Evolutionary conservation across 768 basidiomycete genomes (phyloP).

Genomic region (Termitomyces sp.): DNA sequence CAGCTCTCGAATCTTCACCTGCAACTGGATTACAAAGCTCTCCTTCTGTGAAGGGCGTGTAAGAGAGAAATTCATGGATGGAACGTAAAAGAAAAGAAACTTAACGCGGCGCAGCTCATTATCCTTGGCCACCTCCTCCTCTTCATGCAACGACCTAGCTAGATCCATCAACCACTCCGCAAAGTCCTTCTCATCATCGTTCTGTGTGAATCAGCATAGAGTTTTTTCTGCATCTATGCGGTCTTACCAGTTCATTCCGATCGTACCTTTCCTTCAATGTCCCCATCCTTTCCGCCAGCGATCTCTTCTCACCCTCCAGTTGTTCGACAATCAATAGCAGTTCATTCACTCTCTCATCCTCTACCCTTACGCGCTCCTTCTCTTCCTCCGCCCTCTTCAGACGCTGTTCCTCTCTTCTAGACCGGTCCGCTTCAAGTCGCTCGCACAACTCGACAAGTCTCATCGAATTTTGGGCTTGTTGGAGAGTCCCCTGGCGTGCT

Average conservation of each 20-base stretch:
- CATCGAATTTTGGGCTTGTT: conserved; percentile 15
- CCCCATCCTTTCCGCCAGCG: conserved; percentile 18
- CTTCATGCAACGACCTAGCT: conserved; percentile 43
- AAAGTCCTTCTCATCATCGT: conserved; percentile 43
- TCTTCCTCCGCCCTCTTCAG: conserved; percentile 9
- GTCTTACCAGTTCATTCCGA: conserved; percentile 39
- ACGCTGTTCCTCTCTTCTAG: conserved; percentile 7
- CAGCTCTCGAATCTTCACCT: conserved; percentile 37
- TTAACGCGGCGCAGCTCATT: conserved; percentile 52
- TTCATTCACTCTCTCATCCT: conserved; percentile 9
- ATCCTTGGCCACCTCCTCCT: conserved; percentile 45
- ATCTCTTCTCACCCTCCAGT: conserved; percentile 19
- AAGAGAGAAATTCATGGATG: neutral
- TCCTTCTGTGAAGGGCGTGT: conserved; percentile 19
- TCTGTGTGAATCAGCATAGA: conserved; percentile 22
- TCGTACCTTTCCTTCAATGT: conserved; percentile 36
- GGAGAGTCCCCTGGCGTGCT: conserved; percentile 18
- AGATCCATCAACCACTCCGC: conserved; percentile 37
- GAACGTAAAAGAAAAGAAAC: neutral
- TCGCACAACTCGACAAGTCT: conserved; percentile 10
- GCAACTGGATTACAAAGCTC: conserved; percentile 35
- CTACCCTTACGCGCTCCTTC: conserved; percentile 9
- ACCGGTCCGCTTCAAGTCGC: conserved; percentile 8
- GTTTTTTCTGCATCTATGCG: neutral
- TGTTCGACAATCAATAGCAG: conserved; percentile 13